A percentile compares a stretch with the other conserved stretches of the same genome.
These are phyloP conservation scores for Coemansia erecta DNA, from an alignment of 192 early-diverging fungal genomes.

Conservation along the genomic window DNA sequence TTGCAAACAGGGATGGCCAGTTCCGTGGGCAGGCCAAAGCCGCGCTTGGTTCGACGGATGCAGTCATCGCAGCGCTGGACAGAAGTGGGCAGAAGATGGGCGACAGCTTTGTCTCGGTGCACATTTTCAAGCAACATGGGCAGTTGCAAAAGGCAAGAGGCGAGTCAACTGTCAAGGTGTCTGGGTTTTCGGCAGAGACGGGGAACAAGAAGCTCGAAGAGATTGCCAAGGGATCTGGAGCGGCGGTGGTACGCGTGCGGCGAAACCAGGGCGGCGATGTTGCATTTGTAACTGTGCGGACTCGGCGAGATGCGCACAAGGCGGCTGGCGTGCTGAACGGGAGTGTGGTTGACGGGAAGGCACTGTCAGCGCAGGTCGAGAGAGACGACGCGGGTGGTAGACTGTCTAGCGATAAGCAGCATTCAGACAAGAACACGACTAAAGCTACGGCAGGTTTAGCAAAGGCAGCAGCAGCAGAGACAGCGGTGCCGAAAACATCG, in stretches of 20 bases:
- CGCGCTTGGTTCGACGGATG: constrained; percentile 11
- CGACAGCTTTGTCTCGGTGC: constrained; percentile 26
- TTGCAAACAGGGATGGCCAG: constrained; percentile 20
- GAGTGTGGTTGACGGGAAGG: constrained; percentile 12
- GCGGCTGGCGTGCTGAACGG: constrained; percentile 20
- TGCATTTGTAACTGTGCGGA: constrained; percentile 29
- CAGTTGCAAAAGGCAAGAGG: background rate
- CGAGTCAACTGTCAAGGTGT: constrained; percentile 18
- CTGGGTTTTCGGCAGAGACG: constrained; percentile 36
- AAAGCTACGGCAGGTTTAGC: background rate
- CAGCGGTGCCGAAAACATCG: too few species aligned
- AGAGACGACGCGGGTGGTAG: background rate
- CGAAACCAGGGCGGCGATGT: constrained; percentile 27
- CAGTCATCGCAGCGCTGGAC: constrained; percentile 32
- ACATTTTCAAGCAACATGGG: constrained; percentile 25
- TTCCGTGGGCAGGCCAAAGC: constrained; percentile 36
- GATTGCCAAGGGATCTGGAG: constrained; percentile 21
- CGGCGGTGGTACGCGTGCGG: constrained; percentile 26
- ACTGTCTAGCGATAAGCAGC: background rate
- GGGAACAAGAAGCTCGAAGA: constrained; percentile 34
- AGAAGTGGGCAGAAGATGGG: constrained; percentile 28
- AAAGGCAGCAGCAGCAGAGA: too few species aligned
- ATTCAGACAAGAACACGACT: background rate
- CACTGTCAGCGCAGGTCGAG: background rate
- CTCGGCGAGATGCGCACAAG: constrained; percentile 15